These are phyloP conservation scores for Phytopythium delawarense DNA, from an alignment of 352 stramenopile species.

Conservation along the genomic window DNA sequence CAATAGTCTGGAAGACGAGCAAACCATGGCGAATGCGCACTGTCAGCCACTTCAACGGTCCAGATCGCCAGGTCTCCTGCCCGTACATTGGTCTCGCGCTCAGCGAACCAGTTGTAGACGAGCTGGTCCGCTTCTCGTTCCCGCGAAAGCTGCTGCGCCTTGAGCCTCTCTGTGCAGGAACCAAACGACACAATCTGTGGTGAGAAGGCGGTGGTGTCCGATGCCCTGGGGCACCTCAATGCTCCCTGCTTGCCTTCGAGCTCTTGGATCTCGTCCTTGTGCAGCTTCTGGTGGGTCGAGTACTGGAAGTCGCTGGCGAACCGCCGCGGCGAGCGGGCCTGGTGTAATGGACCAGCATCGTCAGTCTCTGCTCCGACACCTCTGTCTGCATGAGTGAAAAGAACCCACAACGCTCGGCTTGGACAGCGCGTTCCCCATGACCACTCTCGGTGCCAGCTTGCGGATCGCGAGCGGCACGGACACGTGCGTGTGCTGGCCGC, in stretches of 20 bases:
- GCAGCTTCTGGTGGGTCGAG: constrained; percentile 12
- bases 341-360: background rate
- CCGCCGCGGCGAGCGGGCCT: constrained; percentile 2
- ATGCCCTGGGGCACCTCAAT: background rate
- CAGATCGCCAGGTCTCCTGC: background rate
- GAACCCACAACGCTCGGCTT: constrained; percentile 1
- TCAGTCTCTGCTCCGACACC: no score
- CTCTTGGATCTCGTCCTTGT: constrained; percentile 42
- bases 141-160: constrained; percentile 34
- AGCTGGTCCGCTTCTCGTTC: constrained; percentile 25
- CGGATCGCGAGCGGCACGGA: background rate
- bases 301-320: constrained; percentile 7
- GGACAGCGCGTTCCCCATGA: constrained; percentile 7
- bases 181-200: background rate
- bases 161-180: constrained; percentile 26
- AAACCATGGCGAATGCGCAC: background rate
- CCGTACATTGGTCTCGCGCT: constrained; percentile 42
- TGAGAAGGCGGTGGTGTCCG: background rate
- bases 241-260: constrained; percentile 27
- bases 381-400: background rate
- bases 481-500: background rate
- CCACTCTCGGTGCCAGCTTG: background rate
- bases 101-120: constrained; percentile 36
- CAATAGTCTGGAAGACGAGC: constrained; percentile 27
- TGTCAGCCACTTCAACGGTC: background rate